Base-by-base conservation (phyloP, 2,329 filamentous ascomycete genomes). In the Purpureocillium takamizusanense region DNA sequence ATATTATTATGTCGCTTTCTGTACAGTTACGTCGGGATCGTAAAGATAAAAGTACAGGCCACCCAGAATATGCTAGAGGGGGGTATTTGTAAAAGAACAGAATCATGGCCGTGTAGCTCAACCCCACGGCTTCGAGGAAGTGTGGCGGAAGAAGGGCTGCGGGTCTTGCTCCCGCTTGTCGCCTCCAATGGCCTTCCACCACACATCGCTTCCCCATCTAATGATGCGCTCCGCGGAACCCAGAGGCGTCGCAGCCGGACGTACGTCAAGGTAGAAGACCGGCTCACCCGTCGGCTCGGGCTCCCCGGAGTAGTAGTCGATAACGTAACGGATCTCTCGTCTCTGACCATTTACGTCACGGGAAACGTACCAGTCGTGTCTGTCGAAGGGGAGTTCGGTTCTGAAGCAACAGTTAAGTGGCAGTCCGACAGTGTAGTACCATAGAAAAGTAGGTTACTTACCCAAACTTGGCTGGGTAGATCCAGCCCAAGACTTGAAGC, bases 341-440 rank as follows among this genome's bases (percentile, higher is more conserved):
- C 69, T 71, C 42, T 80, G 59, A 21, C 85, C 86, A 38, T 80
- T 70, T 35, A 74, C 63, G 27, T 82, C 74, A 45, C 92, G 75
- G 47, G 85, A 75, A 31, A 98, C 85, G 56, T 83, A 97, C 92
- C 92, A 98, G 59, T 98, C 92, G 59, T 98, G 92, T 44, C 92
- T 79, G 62, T 98, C 92, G 53, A 98, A 98, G 1, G 92, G 92
- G 10, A 87, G 84, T 38, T 87, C 82, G 7, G 82, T 81, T 5
- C 83, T 86, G 46, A 27, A 10, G 10, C 21, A 25, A 38, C 25
- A 39, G 36, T 43, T 44, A 42, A 37, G 35, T 15, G 4, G 13
- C 2, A 6, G 7, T 16, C 15, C 14, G 13, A 11, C 21, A 10
- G 33, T 35, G 35, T 12, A 45, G 23, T 33, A n/a, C 37, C 23